These are phyloP conservation scores for Pseudevernia furfuracea DNA, from an alignment of 495 filamentous ascomycete genomes.

Conservation along the genomic window DNA sequence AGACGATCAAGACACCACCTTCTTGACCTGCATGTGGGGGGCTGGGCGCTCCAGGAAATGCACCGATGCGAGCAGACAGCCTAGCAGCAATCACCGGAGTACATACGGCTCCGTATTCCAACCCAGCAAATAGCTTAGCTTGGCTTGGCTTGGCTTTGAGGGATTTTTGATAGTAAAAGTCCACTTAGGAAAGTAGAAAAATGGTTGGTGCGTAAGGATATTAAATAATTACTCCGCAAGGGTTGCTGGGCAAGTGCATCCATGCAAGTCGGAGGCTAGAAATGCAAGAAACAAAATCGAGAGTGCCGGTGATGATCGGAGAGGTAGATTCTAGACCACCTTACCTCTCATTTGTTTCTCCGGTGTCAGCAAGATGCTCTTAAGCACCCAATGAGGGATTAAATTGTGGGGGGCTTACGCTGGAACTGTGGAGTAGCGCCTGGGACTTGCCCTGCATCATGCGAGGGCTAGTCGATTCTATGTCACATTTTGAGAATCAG, in stretches of 20 bases:
- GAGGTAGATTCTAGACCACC: not conserved
- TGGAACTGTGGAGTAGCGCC: not conserved
- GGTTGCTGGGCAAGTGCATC: not conserved
- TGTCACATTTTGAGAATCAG: not conserved
- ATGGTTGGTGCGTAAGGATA: conserved; percentile 1
- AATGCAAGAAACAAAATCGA: not conserved
- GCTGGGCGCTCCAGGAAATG: not conserved
- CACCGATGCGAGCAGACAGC: not conserved
- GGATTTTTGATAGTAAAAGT: not conserved
- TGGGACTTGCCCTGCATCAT: not conserved
- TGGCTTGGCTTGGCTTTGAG: not conserved
- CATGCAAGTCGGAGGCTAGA: not conserved
- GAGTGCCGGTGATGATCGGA: not conserved
- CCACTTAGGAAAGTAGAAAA: not conserved
- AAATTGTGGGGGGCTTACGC: not conserved
- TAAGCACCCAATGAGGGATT: conserved; percentile 18
- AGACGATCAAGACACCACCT: not conserved
- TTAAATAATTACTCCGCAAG: not conserved
- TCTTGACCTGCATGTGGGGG: not conserved
- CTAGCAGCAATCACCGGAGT: not conserved
- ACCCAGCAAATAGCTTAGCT: not conserved
- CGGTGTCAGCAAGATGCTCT: conserved; percentile 9
- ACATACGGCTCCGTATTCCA: not conserved
- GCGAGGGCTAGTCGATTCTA: not conserved
- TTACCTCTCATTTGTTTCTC: conserved; percentile 4